Conservation (phyloP, 768 basidiomycete genomes). For the Calvatia gigantea region DNA sequence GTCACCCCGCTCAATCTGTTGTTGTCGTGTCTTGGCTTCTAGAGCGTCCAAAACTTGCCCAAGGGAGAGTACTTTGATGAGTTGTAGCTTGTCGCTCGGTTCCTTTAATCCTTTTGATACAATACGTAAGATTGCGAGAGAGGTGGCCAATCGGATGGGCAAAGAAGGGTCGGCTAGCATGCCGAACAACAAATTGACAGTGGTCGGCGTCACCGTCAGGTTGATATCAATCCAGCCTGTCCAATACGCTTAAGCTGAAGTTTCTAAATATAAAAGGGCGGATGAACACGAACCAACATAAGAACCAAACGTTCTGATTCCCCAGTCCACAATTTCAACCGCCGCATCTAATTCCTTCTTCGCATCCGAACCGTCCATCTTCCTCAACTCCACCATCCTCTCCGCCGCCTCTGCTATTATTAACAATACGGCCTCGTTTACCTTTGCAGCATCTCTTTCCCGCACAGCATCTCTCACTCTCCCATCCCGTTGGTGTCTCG, state of each 20-base stretch:
- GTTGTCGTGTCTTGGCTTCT: constrained; percentile 68
- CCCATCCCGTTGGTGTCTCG: constrained; percentile 76
- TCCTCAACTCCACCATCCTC: constrained; percentile 49
- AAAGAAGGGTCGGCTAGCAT: constrained; percentile 76
- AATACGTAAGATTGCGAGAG: constrained; percentile 75
- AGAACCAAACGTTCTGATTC: constrained; percentile 87
- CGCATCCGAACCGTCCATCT: constrained; percentile 36
- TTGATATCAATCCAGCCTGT: constrained; percentile 98
- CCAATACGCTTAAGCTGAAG: background rate
- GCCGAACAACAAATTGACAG: constrained; percentile 80
- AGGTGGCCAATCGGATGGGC: constrained; percentile 80
- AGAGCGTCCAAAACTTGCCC: constrained; percentile 78
- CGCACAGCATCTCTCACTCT: constrained; percentile 88
- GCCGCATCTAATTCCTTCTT: constrained; percentile 53
- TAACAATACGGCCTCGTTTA: constrained; percentile 85
- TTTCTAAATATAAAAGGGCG: background rate
- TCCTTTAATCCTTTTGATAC: constrained; percentile 94
- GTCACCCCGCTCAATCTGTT: constrained; percentile 62
- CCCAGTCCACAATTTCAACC: constrained; percentile 85
- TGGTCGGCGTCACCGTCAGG: constrained; percentile 87
- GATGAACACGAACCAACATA: constrained; percentile 77
- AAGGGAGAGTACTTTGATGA: constrained; percentile 86
- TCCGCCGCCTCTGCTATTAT: constrained; percentile 72
- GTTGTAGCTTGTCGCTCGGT: constrained; percentile 81
- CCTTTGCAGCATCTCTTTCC: constrained; percentile 79